Percentiles rank a stretch among this genome's conserved stretches.
Evolutionary conservation across 352 stramenopile genomes (phyloP).

Genomic region (Phytopythium montanum): DNA sequence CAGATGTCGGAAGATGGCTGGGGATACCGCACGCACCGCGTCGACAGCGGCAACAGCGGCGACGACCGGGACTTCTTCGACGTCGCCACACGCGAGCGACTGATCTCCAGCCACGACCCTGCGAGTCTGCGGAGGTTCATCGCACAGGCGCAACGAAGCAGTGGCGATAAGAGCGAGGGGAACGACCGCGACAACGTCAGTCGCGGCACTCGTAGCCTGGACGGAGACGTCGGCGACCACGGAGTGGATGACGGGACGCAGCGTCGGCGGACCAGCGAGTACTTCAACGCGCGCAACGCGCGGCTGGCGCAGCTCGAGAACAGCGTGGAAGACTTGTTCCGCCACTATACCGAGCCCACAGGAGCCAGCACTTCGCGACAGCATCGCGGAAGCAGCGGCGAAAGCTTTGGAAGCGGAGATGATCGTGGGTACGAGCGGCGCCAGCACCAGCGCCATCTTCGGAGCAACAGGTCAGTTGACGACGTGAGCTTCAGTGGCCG

Average conservation of each 20-base stretch:
- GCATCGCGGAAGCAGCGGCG: constrained; percentile 1
- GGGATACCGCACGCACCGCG: constrained; percentile 1
- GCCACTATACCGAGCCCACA: not conserved
- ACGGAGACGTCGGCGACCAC: not conserved
- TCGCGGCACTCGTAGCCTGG: constrained; percentile 4
- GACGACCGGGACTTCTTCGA: constrained; percentile 2
- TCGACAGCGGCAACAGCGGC: not conserved
- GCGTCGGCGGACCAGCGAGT: constrained; percentile 21
- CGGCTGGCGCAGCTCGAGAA: constrained; percentile 16
- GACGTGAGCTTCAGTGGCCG: not conserved
- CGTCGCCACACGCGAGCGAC: not conserved
- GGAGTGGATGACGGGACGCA: constrained; percentile 9
- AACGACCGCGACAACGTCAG: not conserved
- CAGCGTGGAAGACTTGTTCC: not conserved
- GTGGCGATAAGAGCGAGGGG: constrained; percentile 2
- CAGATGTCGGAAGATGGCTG: not conserved
- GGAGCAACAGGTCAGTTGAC: not conserved
- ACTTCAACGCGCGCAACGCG: constrained; percentile 27
- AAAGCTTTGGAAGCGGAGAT: not conserved
- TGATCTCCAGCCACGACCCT: constrained; percentile 9
- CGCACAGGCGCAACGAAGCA: not conserved
- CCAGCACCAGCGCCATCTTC: not conserved
- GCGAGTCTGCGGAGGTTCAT: constrained; percentile 6
- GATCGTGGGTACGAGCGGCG: not conserved
- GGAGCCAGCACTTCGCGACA: not conserved